Evolutionary conservation across 495 filamentous ascomycete species (phyloP).

Genomic region (Aspergillus affinis): DNA sequence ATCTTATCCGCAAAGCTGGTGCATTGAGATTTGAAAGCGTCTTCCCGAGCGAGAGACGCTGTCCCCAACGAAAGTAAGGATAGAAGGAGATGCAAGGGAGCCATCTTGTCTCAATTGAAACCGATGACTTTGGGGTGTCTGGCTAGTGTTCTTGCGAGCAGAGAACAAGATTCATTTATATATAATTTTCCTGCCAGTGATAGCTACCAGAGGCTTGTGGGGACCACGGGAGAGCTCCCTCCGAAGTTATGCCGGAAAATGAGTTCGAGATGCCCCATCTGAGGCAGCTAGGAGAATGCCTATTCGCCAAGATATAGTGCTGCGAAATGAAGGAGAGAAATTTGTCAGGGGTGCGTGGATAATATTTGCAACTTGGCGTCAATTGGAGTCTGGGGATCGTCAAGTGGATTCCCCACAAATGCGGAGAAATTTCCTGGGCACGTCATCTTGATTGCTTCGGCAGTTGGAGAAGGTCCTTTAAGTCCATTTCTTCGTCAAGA

Average conservation of each 20-base stretch:
- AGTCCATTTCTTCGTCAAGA: not conserved
- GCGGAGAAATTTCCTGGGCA: constrained; percentile 10
- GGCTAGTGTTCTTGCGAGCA: not conserved
- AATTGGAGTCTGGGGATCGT: constrained; percentile 10
- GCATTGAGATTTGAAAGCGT: constrained; percentile 32
- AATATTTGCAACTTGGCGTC: not conserved
- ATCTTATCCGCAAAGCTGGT: constrained; percentile 32
- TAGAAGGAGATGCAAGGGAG: constrained; percentile 15
- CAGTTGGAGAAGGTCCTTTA: constrained; percentile 2
- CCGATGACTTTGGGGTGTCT: not conserved
- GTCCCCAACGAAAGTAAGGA: constrained; percentile 27
- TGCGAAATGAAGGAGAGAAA: not conserved
- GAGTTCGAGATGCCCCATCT: not conserved
- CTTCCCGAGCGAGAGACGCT: constrained; percentile 25
- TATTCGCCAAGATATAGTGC: not conserved
- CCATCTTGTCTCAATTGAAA: constrained; percentile 10
- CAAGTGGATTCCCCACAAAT: constrained; percentile 12
- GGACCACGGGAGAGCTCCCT: not conserved
- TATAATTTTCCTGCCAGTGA: not conserved
- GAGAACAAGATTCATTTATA: not conserved
- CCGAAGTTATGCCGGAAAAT: constrained; percentile 13
- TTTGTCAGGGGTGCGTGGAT: not conserved
- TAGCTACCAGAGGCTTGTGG: not conserved
- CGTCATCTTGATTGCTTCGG: not conserved
- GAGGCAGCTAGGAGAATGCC: not conserved